Conservation (phyloP, 352 stramenopile species). For the Peronospora farinosa region DNA sequence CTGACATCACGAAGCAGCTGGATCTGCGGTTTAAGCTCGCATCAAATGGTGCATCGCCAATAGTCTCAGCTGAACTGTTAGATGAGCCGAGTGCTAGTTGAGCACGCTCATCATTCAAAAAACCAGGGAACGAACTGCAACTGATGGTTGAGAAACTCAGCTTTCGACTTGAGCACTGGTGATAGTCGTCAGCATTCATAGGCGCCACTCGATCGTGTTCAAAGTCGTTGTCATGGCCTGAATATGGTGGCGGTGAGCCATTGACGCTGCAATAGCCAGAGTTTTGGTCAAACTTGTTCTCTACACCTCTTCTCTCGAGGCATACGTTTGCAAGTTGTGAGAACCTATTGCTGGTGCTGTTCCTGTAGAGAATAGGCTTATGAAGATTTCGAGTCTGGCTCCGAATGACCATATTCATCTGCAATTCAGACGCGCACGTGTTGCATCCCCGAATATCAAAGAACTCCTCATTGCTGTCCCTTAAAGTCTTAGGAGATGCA, state of each 20-base stretch:
- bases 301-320: background rate
- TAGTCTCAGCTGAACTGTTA: conserved; percentile 23
- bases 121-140: conserved; percentile 38
- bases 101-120: conserved; percentile 26
- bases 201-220: conserved; percentile 17
- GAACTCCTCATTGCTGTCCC: conserved; percentile 22
- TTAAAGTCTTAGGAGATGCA: conserved; percentile 12
- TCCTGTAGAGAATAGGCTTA: conserved; percentile 13
- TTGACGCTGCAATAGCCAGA: background rate
- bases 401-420: conserved; percentile 30
- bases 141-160: conserved; percentile 48
- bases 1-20: conserved; percentile 27
- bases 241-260: conserved; percentile 13
- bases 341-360: conserved; percentile 15
- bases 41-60: conserved; percentile 7
- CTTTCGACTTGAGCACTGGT: conserved; percentile 20
- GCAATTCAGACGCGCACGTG: conserved; percentile 26
- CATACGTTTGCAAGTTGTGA: conserved; percentile 22
- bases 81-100: conserved; percentile 16
- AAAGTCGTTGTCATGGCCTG: conserved; percentile 6
- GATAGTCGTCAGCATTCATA: conserved; percentile 10
- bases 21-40: conserved; percentile 9
- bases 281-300: conserved; percentile 2
- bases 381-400: conserved; percentile 6
- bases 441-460: conserved; percentile 36